Evolutionary conservation across 2,329 filamentous ascomycete species (phyloP), one percentile per base, ranked within the genome.

Genomic region (Colletotrichum costaricense): DNA sequence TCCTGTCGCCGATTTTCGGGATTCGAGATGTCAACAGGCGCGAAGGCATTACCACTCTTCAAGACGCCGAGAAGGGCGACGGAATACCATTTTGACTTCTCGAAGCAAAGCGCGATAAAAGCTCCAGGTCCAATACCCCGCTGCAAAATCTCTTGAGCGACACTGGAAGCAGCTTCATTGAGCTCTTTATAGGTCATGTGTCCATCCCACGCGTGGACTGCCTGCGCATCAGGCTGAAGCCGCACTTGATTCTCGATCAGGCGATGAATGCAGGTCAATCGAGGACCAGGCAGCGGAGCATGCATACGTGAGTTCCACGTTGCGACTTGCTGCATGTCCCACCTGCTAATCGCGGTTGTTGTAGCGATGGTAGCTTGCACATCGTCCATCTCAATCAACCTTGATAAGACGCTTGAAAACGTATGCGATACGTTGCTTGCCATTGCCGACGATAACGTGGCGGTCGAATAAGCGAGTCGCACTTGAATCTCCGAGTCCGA

Each of bases 41-140:
- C 78, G 38, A 81, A 80, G 0, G 78, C 78, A 7, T 78, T 80
- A 5, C 82, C 82, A 4, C 80, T 74, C 63, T 80, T 81, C 68
- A 82, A 76, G 9, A 81, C 68, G 2, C 75, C 81, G 0, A 82
- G 46, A 24, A 82, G 77, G 2, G 77, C 77, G 1, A 81, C 76
- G 1, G 78, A 59, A 22, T 75, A 75, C 76, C 76, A 78, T 3
- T 33, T 74, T 2, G 78, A 80, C 65, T 81, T 82, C 12, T 80
- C 76, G 16, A 79, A 78, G 49, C 76, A 80, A 2, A 82, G 63
- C 0, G 77, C 76, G 0, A 82, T 70, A 16, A 75, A 73, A 4
- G 71, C 74, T 2, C 76, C 75, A 3, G 69, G 67, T 2, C 75
- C 75, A n/a, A 79, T 74, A 9, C 76, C 77, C 5, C 75, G 55